Conservation (phyloP, 2,329 filamentous ascomycete species). For the Neofusicoccum umdonicola region DNA sequence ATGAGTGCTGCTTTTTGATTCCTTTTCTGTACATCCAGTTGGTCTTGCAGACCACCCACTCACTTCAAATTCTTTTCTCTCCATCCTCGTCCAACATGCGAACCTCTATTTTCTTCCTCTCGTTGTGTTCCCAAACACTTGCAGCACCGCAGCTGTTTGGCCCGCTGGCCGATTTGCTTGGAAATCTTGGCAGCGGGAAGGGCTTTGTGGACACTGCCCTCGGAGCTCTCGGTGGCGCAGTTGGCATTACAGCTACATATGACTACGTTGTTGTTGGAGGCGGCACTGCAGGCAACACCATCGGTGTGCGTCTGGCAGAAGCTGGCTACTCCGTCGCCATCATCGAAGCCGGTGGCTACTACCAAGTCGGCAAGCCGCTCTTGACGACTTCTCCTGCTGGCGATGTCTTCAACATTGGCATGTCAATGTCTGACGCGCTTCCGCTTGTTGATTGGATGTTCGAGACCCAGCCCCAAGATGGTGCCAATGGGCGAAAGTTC, state of each 20-base stretch:
- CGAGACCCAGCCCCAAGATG: slow-evolving; percentile 27
- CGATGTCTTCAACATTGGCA: slow-evolving; percentile 24
- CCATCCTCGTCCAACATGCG: neutral
- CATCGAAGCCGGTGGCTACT: slow-evolving; percentile 30
- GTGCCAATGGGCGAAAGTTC: slow-evolving; percentile 21
- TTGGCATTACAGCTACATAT: neutral
- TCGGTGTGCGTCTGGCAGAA: slow-evolving; percentile 25
- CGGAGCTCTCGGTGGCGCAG: neutral
- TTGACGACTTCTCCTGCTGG: slow-evolving; percentile 23
- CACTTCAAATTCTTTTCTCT: neutral
- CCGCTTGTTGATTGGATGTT: slow-evolving; percentile 31
- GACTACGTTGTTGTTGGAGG: slow-evolving; percentile 27
- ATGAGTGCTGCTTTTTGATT: neutral
- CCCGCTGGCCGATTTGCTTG: neutral
- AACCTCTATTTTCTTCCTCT: neutral
- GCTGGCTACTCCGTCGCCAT: slow-evolving; percentile 27
- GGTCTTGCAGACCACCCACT: neutral
- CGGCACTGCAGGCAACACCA: slow-evolving; percentile 26
- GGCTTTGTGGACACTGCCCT: neutral
- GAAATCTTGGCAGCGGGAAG: neutral
- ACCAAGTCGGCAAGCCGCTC: slow-evolving; percentile 30
- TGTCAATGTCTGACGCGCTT: slow-evolving; percentile 24
- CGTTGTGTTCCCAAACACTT: neutral
- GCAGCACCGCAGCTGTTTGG: neutral
- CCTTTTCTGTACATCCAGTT: neutral